These are phyloP conservation scores for Thelonectria blattea DNA, from an alignment of 2,329 filamentous ascomycete genomes.

Conservation along the genomic window DNA sequence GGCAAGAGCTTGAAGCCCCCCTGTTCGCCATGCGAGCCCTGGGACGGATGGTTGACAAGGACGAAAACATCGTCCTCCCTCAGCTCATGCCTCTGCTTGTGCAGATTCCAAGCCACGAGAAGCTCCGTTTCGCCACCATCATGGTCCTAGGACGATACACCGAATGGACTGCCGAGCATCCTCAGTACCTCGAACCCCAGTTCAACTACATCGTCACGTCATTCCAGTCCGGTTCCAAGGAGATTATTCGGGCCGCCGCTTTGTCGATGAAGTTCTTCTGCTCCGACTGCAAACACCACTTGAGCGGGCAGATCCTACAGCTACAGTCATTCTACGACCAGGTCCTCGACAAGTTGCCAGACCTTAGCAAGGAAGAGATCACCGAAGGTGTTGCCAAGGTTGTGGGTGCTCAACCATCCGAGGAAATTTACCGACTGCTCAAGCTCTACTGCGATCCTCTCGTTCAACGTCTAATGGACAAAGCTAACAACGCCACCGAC, in stretches of 20 bases:
- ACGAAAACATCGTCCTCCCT: conserved; percentile 85
- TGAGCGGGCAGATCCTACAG: conserved; percentile 83
- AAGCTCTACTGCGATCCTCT: conserved; percentile 95
- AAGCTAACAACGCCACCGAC: conserved; percentile 84
- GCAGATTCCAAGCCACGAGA: conserved; percentile 93
- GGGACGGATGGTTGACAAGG: conserved; percentile 91
- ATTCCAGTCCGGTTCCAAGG: conserved; percentile 86
- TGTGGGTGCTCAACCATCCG: conserved; percentile 81
- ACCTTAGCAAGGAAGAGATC: conserved; percentile 89
- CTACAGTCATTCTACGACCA: conserved; percentile 92
- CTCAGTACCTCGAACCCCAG: conserved; percentile 89
- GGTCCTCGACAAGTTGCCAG: conserved; percentile 84
- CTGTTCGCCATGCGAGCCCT: conserved; percentile 95
- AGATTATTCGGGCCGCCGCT: conserved; percentile 89
- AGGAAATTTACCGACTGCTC: conserved; percentile 81
- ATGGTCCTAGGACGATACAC: conserved; percentile 98
- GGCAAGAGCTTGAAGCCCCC: conserved; percentile 95
- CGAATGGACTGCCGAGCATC: conserved; percentile 95
- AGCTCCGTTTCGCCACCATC: conserved; percentile 97
- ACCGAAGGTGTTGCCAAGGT: conserved; percentile 95
- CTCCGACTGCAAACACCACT: conserved; percentile 86
- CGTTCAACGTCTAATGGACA: conserved; percentile 80
- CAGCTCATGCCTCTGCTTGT: conserved; percentile 93
- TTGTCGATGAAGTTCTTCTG: conserved; percentile 98
- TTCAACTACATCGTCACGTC: conserved; percentile 95